Evolutionary conservation across 2,329 filamentous ascomycete genomes (phyloP).

Genomic region (Venturia nashicola): DNA sequence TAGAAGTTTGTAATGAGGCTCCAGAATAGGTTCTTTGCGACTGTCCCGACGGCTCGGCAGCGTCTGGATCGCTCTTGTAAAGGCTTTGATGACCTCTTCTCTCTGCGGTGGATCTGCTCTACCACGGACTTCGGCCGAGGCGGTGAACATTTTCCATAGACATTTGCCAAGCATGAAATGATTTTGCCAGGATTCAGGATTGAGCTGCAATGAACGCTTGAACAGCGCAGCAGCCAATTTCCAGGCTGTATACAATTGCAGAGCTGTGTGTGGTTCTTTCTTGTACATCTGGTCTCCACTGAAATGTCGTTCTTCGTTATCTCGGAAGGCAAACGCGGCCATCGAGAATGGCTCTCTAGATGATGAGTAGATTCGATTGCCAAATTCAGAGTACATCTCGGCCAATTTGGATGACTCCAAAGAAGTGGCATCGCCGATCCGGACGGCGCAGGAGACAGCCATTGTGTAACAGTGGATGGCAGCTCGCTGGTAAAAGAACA

Average conservation of each 20-base stretch:
- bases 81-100: slow-evolving; percentile 41
- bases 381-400: slow-evolving; percentile 58
- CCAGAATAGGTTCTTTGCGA: slow-evolving; percentile 65
- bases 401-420: slow-evolving; percentile 44
- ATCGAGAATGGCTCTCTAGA: slow-evolving; percentile 56
- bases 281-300: slow-evolving; percentile 48
- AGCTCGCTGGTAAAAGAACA: slow-evolving; percentile 63
- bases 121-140: slow-evolving; percentile 27
- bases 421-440: slow-evolving; percentile 40
- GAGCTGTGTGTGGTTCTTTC: slow-evolving; percentile 41
- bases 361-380: slow-evolving; percentile 54
- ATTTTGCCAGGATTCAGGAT: slow-evolving; percentile 52
- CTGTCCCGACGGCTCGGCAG: slow-evolving; percentile 49
- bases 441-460: slow-evolving; percentile 50
- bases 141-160: slow-evolving; percentile 56
- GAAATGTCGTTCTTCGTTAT: slow-evolving; percentile 49
- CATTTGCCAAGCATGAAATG: slow-evolving; percentile 62
- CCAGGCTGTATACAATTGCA: slow-evolving; percentile 51
- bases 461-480: slow-evolving; percentile 70
- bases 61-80: slow-evolving; percentile 47
- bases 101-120: slow-evolving; percentile 16
- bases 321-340: slow-evolving; percentile 48
- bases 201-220: slow-evolving; percentile 43
- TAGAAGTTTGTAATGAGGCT: slow-evolving; percentile 86
- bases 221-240: slow-evolving; percentile 52